phyloP scores from a whole-genome alignment of 768 basidiomycete genomes.

The Naganishia vaughanmartiniae region DNA sequence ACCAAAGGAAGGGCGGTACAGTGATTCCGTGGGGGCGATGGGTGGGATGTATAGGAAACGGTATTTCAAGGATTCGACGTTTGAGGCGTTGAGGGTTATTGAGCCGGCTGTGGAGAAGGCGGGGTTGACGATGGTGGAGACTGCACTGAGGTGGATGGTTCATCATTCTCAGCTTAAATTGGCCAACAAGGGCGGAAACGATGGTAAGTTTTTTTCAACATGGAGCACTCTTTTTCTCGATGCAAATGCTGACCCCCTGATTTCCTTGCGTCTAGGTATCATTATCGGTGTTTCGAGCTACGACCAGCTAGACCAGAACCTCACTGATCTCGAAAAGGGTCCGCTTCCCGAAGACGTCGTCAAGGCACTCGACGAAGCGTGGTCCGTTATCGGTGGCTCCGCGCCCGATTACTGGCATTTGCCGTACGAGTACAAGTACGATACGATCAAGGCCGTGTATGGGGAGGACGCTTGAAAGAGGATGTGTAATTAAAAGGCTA shows the following conservation, averaged over 20 bases:
- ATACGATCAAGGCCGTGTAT: slow-evolving; percentile 37
- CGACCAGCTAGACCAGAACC: slow-evolving; percentile 58
- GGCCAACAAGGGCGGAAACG: slow-evolving; percentile 40
- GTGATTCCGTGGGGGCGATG: slow-evolving; percentile 22
- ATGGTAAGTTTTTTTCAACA: neutral
- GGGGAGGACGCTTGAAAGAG: slow-evolving; percentile 23
- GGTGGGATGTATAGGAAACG: slow-evolving; percentile 25
- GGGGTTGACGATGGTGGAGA: slow-evolving; percentile 50
- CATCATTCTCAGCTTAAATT: slow-evolving; percentile 58
- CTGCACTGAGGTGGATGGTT: slow-evolving; percentile 57
- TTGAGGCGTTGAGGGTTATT: slow-evolving; percentile 58
- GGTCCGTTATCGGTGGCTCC: slow-evolving; percentile 55
- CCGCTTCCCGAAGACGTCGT: slow-evolving; percentile 63
- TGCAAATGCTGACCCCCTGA: neutral
- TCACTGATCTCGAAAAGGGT: slow-evolving; percentile 56
- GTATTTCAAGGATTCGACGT: slow-evolving; percentile 50
- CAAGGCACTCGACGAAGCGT: slow-evolving; percentile 59
- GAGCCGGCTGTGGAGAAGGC: slow-evolving; percentile 54
- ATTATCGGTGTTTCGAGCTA: slow-evolving; percentile 65
- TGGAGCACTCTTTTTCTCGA: neutral
- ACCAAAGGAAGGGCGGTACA: slow-evolving; percentile 30
- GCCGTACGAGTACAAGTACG: slow-evolving; percentile 39
- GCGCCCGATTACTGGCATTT: slow-evolving; percentile 55
- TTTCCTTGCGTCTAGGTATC: slow-evolving; percentile 41
- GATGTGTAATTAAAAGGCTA: neutral